Evolutionary conservation across 495 filamentous ascomycete genomes (phyloP), one percentile per base, ranked within the genome.

Genomic region (Hyaloscypha hepaticicola): DNA sequence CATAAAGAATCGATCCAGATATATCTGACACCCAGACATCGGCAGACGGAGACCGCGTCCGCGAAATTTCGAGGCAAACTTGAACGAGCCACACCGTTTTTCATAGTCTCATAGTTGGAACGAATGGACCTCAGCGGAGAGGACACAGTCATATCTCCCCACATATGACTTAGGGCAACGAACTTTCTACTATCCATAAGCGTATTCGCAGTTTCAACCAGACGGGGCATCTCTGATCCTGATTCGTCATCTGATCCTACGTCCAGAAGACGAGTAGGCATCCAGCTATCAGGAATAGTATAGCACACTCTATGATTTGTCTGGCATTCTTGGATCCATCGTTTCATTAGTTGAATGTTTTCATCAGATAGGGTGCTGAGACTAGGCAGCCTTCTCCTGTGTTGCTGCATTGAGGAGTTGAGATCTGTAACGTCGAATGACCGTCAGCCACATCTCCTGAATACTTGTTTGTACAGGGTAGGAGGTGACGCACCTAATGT

Each of bases 101-200:
- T 61, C 21, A 67, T 50, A 3, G 22, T 27, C 26, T 50, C 48
- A 50, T 50, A 50, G 48, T 50, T 50, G 48, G 48, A 50, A 50
- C 48, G 48, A 50, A 24, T 50, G 48, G 48, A 2, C 48, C 48
- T 50, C 48, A 50, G 16, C 22, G 48, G 48, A 24, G 64, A 29
- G 27, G 29, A 59, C 31, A 26, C 16, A 53, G 26, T 55, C 5
- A 63, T 19, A 55, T 67, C 60, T 24, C 67, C 67, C 67, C 67
- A 69, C 51, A 69, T 58, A 57, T 69, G 64, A 49, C 67, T 69
- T 41, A 69, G 61, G 28, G 67, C 67, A 34, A 41, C 48, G 48
- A 50, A 50, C 48, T 11, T 50, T 50, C 48, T 50, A 16, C 48
- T 50, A 22, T 5, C 28, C 28, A 58, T 41, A 28, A 41, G 56